Base-by-base conservation (phyloP, 2,329 filamentous ascomycete genomes). In the Aspergillus japonicus region DNA sequence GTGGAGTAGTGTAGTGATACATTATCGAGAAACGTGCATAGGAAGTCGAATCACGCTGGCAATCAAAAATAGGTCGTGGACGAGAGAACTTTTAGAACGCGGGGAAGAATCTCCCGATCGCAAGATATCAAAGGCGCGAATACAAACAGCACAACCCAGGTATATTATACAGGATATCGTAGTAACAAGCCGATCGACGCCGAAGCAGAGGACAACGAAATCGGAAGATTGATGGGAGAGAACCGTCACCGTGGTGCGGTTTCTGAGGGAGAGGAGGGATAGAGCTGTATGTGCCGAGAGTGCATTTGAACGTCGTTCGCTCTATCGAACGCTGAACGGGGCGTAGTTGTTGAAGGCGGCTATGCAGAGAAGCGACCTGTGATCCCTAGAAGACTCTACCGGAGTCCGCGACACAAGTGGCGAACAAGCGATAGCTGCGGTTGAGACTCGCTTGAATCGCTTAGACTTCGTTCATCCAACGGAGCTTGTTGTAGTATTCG, bases 111-210 rank as follows among this genome's bases (percentile, higher is more conserved):
- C 61, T 61, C 52, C 60, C 56, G 62, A 53, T 50, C 57, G 39
- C 35, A 57, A 57, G 39, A 66, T 63, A 67, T 61, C 47, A 59
- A 58, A 59, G 59, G 39, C 19, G 58, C 62, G 64, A 60, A 64
- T 50, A 58, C 60, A 63, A 61, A 64, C 58, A 60, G 58, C 65
- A 67, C 64, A 72, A 69, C 67, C 68, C 71, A 68, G 65, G 67
- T 75, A 75, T 77, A 77, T 77, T 77, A 72, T 78, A 78, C 75
- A 78, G 74, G 75, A 76, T 78, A 78, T 77, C 74, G 69, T 69
- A 66, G 39, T 67, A 67, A 71, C 57, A 69, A 68, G 62, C 66
- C 68, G 69, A 71, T 68, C 64, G 72, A 75, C 72, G 71, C 72
- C 71, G 69, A 69, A 62, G 56, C 67, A 68, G 61, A 64, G 63